phyloP scores from a whole-genome alignment of 495 filamentous ascomycete species.

The Penicillium crystallinum region DNA sequence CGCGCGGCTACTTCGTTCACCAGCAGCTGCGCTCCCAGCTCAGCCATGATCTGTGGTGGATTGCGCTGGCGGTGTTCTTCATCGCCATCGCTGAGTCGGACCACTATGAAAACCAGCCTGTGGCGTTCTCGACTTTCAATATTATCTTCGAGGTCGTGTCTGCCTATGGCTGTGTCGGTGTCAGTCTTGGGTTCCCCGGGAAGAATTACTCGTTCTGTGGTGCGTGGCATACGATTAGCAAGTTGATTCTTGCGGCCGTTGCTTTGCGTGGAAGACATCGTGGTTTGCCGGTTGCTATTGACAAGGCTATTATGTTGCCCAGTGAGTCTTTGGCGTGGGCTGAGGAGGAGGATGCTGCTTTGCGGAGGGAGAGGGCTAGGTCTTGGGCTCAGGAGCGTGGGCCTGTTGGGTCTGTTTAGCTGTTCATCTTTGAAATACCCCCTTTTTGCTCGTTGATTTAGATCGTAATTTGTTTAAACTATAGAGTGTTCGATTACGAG shows the following conservation, averaged over 20 bases:
- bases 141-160: slow-evolving; percentile 80
- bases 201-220: slow-evolving; percentile 69
- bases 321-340: slow-evolving; percentile 51
- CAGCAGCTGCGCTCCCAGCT: slow-evolving; percentile 72
- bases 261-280: slow-evolving; percentile 76
- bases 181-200: slow-evolving; percentile 65
- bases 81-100: slow-evolving; percentile 69
- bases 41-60: slow-evolving; percentile 83
- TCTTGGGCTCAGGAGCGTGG: slow-evolving; percentile 23
- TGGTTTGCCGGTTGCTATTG: slow-evolving; percentile 75
- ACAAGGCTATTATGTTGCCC: slow-evolving; percentile 71
- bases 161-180: slow-evolving; percentile 82
- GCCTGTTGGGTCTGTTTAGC: slow-evolving; percentile 28
- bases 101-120: slow-evolving; percentile 60
- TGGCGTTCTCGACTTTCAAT: slow-evolving; percentile 74
- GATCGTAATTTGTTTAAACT: background rate
- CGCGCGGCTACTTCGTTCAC: slow-evolving; percentile 52
- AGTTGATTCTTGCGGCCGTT: slow-evolving; percentile 71
- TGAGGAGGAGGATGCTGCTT: slow-evolving; percentile 56
- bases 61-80: slow-evolving; percentile 65
- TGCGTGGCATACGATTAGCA: slow-evolving; percentile 63
- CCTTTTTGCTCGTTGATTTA: background rate
- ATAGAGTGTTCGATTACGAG: background rate
- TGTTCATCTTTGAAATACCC: background rate
- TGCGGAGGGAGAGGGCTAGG: slow-evolving; percentile 30